A percentile compares a stretch with the other conserved stretches of the same genome.
phyloP scores from a whole-genome alignment of 352 stramenopile species.

The Halophytophthora polymorphica region DNA sequence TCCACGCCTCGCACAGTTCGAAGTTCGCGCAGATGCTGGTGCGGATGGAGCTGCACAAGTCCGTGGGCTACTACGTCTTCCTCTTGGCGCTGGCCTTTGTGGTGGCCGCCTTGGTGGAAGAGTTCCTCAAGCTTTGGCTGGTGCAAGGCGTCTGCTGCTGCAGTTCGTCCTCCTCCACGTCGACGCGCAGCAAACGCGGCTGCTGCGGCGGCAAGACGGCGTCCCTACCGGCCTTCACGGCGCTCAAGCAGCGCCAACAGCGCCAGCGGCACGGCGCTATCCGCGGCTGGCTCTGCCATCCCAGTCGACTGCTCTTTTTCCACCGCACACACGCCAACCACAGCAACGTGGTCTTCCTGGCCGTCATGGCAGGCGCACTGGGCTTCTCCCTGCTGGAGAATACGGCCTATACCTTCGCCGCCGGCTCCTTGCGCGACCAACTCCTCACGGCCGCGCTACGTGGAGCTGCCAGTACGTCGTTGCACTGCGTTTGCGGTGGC shows the following conservation, averaged over 20 bases:
- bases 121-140: conserved; percentile 66
- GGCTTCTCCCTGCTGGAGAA: conserved; percentile 72
- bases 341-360: conserved; percentile 56
- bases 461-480: conserved; percentile 34
- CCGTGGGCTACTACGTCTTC: conserved; percentile 60
- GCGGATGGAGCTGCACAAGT: conserved; percentile 52
- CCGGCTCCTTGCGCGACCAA: conserved; percentile 26
- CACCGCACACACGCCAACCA: conserved; percentile 46
- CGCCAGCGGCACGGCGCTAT: conserved; percentile 9
- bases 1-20: conserved; percentile 13
- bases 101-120: conserved; percentile 61
- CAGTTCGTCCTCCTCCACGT: conserved; percentile 8
- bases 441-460: conserved; percentile 41
- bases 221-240: conserved; percentile 20
- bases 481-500: conserved; percentile 63
- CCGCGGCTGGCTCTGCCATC: conserved; percentile 49
- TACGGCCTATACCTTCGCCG: conserved; percentile 40
- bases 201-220: conserved; percentile 14
- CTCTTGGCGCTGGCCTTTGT: conserved; percentile 49
- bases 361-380: conserved; percentile 42
- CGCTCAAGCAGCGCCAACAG: conserved; percentile 24
- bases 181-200: conserved; percentile 14
- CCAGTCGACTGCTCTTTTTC: conserved; percentile 41
- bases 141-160: conserved; percentile 52
- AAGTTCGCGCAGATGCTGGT: conserved; percentile 42